phyloP scores from a whole-genome alignment of 1,139 yeast species.

The Kurtzmaniella quercitrusa region DNA sequence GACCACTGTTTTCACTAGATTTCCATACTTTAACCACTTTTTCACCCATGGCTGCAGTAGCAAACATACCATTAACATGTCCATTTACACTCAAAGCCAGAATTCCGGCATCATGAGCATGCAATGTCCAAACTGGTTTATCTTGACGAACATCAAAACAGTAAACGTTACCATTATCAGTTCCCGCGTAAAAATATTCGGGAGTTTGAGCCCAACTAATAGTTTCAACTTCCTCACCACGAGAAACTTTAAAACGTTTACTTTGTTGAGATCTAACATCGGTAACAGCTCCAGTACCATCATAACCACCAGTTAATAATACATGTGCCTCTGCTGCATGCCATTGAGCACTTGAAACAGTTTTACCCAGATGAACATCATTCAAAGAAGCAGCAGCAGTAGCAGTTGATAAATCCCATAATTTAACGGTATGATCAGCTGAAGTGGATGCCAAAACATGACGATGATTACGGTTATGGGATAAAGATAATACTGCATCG shows the following conservation, averaged over 20 bases:
- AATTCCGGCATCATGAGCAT: constrained; percentile 95
- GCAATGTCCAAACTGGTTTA: constrained; percentile 87
- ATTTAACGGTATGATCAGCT: constrained; percentile 89
- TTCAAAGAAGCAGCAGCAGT: constrained; percentile 70
- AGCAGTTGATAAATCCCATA: constrained; percentile 86
- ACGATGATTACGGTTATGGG: constrained; percentile 80
- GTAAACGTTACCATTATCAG: constrained; percentile 87
- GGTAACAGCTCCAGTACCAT: constrained; percentile 69
- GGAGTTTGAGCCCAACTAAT: constrained; percentile 65
- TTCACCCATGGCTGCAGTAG: constrained; percentile 91
- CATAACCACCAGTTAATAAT: constrained; percentile 90
- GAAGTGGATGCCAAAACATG: constrained; percentile 90
- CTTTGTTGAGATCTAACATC: constrained; percentile 73
- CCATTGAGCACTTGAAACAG: constrained; percentile 89
- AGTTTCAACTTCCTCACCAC: constrained; percentile 79
- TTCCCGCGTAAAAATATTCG: constrained; percentile 77
- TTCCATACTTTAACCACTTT: constrained; percentile 88
- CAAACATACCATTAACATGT: constrained; percentile 68
- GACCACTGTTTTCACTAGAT: constrained; percentile 45
- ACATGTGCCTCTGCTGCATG: constrained; percentile 73
- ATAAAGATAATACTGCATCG: constrained; percentile 85
- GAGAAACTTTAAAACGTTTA: constrained; percentile 57
- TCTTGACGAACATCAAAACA: constrained; percentile 80
- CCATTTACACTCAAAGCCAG: constrained; percentile 73
- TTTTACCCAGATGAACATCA: constrained; percentile 57